These are phyloP conservation scores for Fragaria nilgerrensis DNA, from an alignment of 306 rosid species.

Conservation along the genomic window DNA sequence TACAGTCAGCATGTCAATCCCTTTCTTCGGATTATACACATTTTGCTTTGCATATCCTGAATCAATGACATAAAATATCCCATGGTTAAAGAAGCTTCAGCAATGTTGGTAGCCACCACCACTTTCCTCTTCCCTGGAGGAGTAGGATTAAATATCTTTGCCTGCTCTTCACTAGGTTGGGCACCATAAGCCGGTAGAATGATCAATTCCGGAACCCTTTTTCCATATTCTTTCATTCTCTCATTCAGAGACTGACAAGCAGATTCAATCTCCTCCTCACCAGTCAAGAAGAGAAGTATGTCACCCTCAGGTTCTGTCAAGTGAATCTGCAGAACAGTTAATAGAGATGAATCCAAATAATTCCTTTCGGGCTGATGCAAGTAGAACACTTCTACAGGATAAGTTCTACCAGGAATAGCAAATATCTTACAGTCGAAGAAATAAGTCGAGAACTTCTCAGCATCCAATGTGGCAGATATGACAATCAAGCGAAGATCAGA, in stretches of 20 bases:
- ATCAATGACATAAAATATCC: constrained; percentile 77
- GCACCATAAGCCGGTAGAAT: constrained; percentile 86
- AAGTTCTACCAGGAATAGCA: constrained; percentile 83
- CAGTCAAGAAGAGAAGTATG: constrained; percentile 85
- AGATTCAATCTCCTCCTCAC: constrained; percentile 90
- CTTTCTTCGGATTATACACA: constrained; percentile 79
- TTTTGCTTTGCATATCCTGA: constrained; percentile 92
- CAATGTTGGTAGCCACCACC: constrained; percentile 90
- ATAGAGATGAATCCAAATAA: constrained; percentile 71
- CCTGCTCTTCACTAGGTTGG: constrained; percentile 83
- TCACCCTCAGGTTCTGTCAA: constrained; percentile 91
- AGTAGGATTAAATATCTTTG: constrained; percentile 80
- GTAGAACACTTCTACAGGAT: constrained; percentile 76
- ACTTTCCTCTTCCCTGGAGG: constrained; percentile 91
- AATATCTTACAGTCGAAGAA: constrained; percentile 76
- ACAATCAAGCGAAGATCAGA: constrained; percentile 79
- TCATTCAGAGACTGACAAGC: constrained; percentile 87
- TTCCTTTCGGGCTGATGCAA: constrained; percentile 85
- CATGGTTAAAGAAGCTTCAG: constrained; percentile 88
- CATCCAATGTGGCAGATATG: constrained; percentile 88
- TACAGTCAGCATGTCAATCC: constrained; percentile 75
- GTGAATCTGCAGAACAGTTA: constrained; percentile 82
- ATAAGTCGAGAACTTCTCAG: constrained; percentile 83
- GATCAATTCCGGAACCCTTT: constrained; percentile 69
- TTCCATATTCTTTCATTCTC: constrained; percentile 79